phyloP scores from a whole-genome alignment of 2,329 filamentous ascomycete genomes.

The Ambrosiella cleistominuta region DNA sequence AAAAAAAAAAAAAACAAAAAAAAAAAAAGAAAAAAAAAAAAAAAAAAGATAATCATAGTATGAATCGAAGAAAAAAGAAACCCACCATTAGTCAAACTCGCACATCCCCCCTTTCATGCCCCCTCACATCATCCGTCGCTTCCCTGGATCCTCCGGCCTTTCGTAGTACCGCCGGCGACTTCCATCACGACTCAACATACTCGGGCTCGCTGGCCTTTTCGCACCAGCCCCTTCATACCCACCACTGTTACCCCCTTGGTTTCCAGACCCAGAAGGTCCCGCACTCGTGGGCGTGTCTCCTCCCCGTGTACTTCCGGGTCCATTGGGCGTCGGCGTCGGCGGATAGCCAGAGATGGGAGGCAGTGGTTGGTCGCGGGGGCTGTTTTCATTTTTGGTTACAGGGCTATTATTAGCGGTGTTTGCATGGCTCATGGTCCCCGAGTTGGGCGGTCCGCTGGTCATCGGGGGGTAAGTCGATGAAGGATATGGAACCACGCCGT shows the following conservation, averaged over 20 bases:
- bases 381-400: constrained; percentile 24
- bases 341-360: constrained; percentile 21
- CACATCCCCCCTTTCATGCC: neutral
- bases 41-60: constrained; percentile 2
- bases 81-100: neutral
- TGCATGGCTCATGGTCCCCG: constrained; percentile 3
- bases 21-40: constrained; percentile 3
- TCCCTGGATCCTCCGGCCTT: constrained; percentile 8
- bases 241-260: too few relatives aligned
- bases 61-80: neutral
- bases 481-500: constrained; percentile 42
- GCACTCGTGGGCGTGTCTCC: constrained; percentile 17
- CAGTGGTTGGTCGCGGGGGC: constrained; percentile 24
- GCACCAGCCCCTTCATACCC: constrained; percentile 24
- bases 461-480: constrained; percentile 34
- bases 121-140: constrained; percentile 9
- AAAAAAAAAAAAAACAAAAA: neutral
- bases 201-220: constrained; percentile 36
- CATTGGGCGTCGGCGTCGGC: constrained; percentile 2
- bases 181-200: constrained; percentile 26
- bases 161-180: constrained; percentile 17
- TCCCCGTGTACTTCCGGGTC: neutral
- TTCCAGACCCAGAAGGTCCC: neutral
- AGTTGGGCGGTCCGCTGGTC: constrained; percentile 14
- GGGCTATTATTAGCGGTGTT: constrained; percentile 21